Percentiles rank a stretch among this genome's conserved stretches.
phyloP scores from a whole-genome alignment of 306 rosid species.

The Crotalaria pallida region DNA sequence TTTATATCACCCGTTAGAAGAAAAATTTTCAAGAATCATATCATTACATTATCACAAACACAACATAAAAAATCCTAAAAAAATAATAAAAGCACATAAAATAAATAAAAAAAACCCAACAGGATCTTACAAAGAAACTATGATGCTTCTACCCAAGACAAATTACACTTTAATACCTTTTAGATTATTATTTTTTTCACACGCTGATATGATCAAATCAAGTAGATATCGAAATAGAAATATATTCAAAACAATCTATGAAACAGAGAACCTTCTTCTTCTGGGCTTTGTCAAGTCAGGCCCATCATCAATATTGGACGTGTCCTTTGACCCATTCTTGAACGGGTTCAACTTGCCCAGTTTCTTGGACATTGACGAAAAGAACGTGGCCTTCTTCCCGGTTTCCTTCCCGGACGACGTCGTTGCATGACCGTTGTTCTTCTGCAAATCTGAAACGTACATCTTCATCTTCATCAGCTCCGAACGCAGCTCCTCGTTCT shows the following conservation, averaged over 20 bases:
- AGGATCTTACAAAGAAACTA: background rate
- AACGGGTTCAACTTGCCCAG: slow-evolving; percentile 79
- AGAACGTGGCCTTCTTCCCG: slow-evolving; percentile 45
- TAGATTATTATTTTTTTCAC: background rate
- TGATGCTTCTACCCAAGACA: background rate
- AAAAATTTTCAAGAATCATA: no score
- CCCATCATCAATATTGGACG: slow-evolving; percentile 47
- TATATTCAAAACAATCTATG: slow-evolving; percentile 23
- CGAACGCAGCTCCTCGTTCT: slow-evolving; percentile 64
- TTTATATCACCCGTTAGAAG: no score
- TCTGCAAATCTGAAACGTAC: slow-evolving; percentile 57
- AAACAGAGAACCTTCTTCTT: slow-evolving; percentile 80
- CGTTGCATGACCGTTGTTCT: slow-evolving; percentile 20
- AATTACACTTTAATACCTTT: background rate
- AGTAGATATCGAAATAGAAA: background rate
- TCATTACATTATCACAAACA: no score
- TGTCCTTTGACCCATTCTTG: slow-evolving; percentile 73
- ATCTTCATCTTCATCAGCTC: slow-evolving; percentile 78
- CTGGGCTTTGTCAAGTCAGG: slow-evolving; percentile 62
- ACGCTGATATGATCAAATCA: background rate
- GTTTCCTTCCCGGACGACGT: slow-evolving; percentile 25
- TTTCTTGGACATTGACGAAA: slow-evolving; percentile 63
- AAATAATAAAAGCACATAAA: background rate
- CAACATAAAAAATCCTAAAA: background rate
- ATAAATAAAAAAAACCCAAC: no score